Evolutionary conservation across 2,329 filamentous ascomycete genomes (phyloP), one percentile per base, ranked within the genome.

Genomic region (Coleophoma eucalyptorum): DNA sequence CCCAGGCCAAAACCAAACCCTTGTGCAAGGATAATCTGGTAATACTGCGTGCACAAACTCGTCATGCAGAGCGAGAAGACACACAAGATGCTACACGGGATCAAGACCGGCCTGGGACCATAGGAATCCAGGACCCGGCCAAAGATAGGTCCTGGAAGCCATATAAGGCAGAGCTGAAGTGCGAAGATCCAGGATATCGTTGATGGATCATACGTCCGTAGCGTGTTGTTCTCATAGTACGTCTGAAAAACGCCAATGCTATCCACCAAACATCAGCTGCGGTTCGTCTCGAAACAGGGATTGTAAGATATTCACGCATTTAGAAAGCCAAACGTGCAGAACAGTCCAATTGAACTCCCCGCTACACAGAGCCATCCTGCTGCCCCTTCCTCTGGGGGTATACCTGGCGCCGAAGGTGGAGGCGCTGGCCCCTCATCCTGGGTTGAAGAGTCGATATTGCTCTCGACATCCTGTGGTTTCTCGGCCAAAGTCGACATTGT

Each of bases 41-140:
- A 81, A 60, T 79, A 81, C 44, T 77, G 57, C 0, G 69, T 76
- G 45, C 71, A 82, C 51, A 86, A 65, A n/a, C 72, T 78, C 0
- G 79, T 72, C 79, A 85, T 83, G 77, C 86, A 83, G 6, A 86
- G 59, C 1, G 78, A 77, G 50, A 86, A 77, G 7, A 86, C 75
- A 47, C 83, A 78, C 20, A 82, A 62, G 46, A 84, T 64, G 0
- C 71, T 76, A 16, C 81, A 80, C 11, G 63, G 61, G 1, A 80
- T 35, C 1, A 85, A 62, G 1, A 88, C 65, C 38, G 69, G 74
- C 18, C 76, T 74, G 0, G 84, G 81, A 0, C 86, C 85, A 50
- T 81, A 79, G 45, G 72, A 78, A 59, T 89, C 86, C 54, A 77
- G 84, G 0, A 85, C 42, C 40, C 77, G 79, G 2, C 86, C 86